Evolutionary conservation across 169 alveolate genomes (phyloP).

Genomic region (Eimeria acervulina): DNA sequence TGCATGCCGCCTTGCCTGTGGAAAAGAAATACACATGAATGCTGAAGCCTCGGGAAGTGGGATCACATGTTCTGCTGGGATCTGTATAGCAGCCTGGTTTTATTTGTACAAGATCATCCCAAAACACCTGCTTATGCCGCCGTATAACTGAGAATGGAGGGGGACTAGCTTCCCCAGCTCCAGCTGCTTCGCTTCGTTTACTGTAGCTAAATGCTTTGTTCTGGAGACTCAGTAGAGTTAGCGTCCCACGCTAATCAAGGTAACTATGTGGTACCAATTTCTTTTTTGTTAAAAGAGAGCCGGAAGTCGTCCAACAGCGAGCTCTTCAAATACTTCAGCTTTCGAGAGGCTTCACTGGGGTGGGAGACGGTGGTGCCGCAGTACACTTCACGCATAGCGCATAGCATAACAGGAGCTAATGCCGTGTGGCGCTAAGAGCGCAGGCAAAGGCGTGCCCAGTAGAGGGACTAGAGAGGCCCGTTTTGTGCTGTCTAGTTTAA

Average conservation of each 20-base stretch:
- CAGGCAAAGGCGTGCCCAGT: background rate
- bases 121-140: background rate
- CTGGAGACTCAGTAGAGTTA: background rate
- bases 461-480: background rate
- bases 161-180: background rate
- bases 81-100: background rate
- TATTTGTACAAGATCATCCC: no score
- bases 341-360: slow-evolving; percentile 71
- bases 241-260: background rate
- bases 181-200: background rate
- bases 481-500: background rate
- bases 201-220: background rate
- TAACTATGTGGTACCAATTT: slow-evolving; percentile 14
- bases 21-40: slow-evolving; percentile 1
- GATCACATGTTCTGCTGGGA: background rate
- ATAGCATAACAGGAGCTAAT: background rate
- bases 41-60: background rate
- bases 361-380: slow-evolving; percentile 77
- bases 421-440: background rate
- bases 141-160: background rate
- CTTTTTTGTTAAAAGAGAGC: slow-evolving; percentile 6
- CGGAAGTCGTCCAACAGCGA: slow-evolving; percentile 67
- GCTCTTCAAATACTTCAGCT: slow-evolving; percentile 66
- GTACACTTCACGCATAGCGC: slow-evolving; percentile 23
- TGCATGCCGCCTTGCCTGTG: slow-evolving; percentile 61